Base-by-base conservation (phyloP, 805 yeast species). In the Wickerhamiella australiensis region DNA sequence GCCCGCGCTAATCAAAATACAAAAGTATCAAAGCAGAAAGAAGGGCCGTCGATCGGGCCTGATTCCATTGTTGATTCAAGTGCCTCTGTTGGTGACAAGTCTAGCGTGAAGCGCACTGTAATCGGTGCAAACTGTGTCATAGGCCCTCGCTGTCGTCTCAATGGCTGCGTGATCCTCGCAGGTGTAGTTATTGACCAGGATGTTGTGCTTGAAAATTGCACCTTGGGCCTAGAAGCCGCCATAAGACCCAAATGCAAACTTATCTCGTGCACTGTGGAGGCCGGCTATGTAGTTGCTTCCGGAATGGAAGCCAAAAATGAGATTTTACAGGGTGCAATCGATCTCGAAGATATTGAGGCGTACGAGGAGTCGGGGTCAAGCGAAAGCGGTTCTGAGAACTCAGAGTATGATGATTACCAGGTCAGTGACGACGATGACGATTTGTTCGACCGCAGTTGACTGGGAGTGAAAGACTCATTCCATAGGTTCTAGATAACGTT, bases 111-210 rank as follows among this genome's bases (percentile, higher is more conserved):
- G 67, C 76, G 92, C 53, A 75, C 94, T 0, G 85, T 85, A 13
- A 72, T 92, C 25, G 95, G 96, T 5, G 65, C 71, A 9, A 73
- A 76, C 57, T 85, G 95, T 66, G 68, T 56, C 15, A 78, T 94
- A 47, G 98, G 98, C 35, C 80, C 79, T 60, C 77, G 86, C 53
- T 90, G 95, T 65, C 79, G 92, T 57, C 74, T 92, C 50, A 83
- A 87, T 1, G 97, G 95, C 1, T 86, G 88, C 56, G 78, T 92
- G 12, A 60, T 92, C 4, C 69, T 86, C 46, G 82, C 83, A 59
- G 76, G 77, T 47, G 94, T 80, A 20, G 66, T 65, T 0, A 68
- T 92, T 33, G 94, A 78, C 43, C 95, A 90, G 63, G 96, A 85
- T 56, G 65, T 60, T 12, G 51, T 52, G 12, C 60, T 82, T 53